A percentile compares a stretch with the other conserved stretches of the same genome.
Conservation (phyloP, 306 rosid species). For the Medicago lupulina region DNA sequence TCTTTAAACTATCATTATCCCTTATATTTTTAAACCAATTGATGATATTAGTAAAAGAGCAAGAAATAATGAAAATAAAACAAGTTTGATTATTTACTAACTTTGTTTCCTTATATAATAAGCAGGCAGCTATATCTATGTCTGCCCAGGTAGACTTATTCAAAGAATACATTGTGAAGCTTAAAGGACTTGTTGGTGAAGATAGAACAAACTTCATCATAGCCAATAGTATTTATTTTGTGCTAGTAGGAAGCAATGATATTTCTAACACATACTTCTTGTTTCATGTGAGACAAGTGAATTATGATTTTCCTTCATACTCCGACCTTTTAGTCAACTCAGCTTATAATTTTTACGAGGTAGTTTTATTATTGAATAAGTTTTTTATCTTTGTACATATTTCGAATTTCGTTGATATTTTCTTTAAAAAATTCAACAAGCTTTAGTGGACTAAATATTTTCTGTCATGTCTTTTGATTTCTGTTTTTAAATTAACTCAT, state of each 20-base stretch:
- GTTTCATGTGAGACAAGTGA: constrained; percentile 41
- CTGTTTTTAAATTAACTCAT: too few species aligned
- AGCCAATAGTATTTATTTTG: constrained; percentile 51
- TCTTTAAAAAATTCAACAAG: too few species aligned
- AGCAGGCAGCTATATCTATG: constrained; percentile 1
- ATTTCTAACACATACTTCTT: constrained; percentile 68
- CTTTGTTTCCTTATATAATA: not conserved
- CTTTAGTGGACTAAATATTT: too few species aligned
- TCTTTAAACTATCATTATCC: too few species aligned
- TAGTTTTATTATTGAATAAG: constrained; percentile 11
- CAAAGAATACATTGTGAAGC: constrained; percentile 12
- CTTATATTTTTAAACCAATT: too few species aligned
- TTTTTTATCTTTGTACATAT: too few species aligned
- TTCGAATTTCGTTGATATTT: too few species aligned
- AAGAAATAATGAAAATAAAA: too few species aligned
- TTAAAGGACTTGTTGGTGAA: constrained; percentile 48
- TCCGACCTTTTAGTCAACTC: constrained; percentile 33
- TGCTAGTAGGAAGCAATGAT: constrained; percentile 71
- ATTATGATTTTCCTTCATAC: constrained; percentile 66
- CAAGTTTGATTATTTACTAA: not conserved
- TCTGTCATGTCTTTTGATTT: too few species aligned
- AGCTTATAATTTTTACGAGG: constrained; percentile 55
- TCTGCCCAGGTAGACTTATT: not conserved
- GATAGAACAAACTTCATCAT: constrained; percentile 56
- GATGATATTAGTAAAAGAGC: too few species aligned